A percentile compares a stretch with the other conserved stretches of the same genome.
Conservation (phyloP, 148 eudicot genomes). For the Bassia scoparia region DNA sequence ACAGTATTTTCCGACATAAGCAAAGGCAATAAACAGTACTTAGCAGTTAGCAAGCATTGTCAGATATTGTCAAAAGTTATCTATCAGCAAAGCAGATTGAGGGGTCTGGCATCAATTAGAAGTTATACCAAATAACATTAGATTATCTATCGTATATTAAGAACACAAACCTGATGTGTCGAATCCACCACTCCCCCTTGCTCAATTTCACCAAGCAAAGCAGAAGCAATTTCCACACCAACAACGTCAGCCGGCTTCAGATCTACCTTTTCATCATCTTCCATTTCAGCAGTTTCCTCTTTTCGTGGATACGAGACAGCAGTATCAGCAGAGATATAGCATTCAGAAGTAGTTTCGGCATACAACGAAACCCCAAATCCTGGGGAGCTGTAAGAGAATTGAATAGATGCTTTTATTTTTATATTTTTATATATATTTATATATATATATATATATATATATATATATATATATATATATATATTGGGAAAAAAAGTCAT, state of each 20-base stretch:
- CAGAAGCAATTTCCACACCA: constrained; percentile 70
- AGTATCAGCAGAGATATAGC: constrained; percentile 82
- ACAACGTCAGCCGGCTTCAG: constrained; percentile 58
- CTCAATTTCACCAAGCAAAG: constrained; percentile 67
- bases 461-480: too few relatives aligned
- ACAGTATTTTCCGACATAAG: too few relatives aligned
- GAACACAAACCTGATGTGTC: constrained; percentile 72
- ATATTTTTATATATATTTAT: too few relatives aligned
- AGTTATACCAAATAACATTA: neutral
- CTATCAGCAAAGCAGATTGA: too few relatives aligned
- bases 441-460: too few relatives aligned
- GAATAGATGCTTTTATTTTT: too few relatives aligned
- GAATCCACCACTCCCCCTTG: constrained; percentile 98
- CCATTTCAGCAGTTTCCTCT: constrained; percentile 43
- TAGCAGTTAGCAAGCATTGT: too few relatives aligned
- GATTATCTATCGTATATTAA: neutral
- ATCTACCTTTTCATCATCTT: constrained; percentile 45
- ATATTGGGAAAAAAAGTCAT: too few relatives aligned
- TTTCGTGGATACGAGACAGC: constrained; percentile 54
- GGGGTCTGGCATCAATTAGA: too few relatives aligned
- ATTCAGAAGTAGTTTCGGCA: constrained; percentile 85
- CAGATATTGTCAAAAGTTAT: too few relatives aligned
- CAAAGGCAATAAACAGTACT: too few relatives aligned
- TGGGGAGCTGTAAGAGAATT: constrained; percentile 56
- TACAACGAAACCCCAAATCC: constrained; percentile 83